phyloP scores from a whole-genome alignment of 1,139 yeast genomes.

The Geotrichum phurueaensis region DNA sequence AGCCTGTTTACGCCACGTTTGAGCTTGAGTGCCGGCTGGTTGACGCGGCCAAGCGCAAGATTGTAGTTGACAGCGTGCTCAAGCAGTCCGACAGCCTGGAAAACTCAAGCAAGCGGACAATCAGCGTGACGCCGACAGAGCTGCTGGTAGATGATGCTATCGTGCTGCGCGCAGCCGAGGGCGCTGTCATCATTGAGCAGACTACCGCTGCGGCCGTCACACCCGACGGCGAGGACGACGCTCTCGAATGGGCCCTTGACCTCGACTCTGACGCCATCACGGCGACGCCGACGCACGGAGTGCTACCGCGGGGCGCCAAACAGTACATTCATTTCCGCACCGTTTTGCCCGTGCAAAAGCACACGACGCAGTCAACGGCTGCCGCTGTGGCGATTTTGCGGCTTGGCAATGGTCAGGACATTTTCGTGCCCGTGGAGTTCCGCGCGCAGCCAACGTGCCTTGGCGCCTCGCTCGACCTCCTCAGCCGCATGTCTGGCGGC shows the following conservation, averaged over 20 bases:
- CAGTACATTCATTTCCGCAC: slow-evolving; percentile 24
- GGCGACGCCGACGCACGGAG: slow-evolving; percentile 24
- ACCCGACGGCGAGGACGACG: slow-evolving; percentile 3
- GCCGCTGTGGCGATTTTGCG: slow-evolving; percentile 30
- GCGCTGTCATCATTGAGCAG: slow-evolving; percentile 14
- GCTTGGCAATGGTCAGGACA: slow-evolving; percentile 33
- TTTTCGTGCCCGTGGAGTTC: slow-evolving; percentile 33
- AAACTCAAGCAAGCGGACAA: slow-evolving; percentile 39
- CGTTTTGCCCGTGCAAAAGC: slow-evolving; percentile 3
- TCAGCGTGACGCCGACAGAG: slow-evolving; percentile 33
- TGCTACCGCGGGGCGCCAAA: slow-evolving; percentile 28
- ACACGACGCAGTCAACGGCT: slow-evolving; percentile 16
- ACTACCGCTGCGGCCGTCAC: slow-evolving; percentile 8
- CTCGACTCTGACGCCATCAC: slow-evolving; percentile 12
- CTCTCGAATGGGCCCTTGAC: slow-evolving; percentile 22
- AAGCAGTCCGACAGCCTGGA: slow-evolving; percentile 41
- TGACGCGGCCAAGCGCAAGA: slow-evolving; percentile 39
- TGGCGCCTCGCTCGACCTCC: slow-evolving; percentile 31
- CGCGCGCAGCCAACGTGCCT: slow-evolving; percentile 30
- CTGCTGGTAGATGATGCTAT: slow-evolving; percentile 18
- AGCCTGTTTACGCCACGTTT: slow-evolving; percentile 60
- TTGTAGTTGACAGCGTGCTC: slow-evolving; percentile 36
- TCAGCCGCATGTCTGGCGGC: slow-evolving; percentile 31
- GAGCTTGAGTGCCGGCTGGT: slow-evolving; percentile 44
- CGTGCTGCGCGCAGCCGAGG: slow-evolving; percentile 20